Conservation (phyloP, 2,329 filamentous ascomycete species). For the Beauveria caledonica region DNA sequence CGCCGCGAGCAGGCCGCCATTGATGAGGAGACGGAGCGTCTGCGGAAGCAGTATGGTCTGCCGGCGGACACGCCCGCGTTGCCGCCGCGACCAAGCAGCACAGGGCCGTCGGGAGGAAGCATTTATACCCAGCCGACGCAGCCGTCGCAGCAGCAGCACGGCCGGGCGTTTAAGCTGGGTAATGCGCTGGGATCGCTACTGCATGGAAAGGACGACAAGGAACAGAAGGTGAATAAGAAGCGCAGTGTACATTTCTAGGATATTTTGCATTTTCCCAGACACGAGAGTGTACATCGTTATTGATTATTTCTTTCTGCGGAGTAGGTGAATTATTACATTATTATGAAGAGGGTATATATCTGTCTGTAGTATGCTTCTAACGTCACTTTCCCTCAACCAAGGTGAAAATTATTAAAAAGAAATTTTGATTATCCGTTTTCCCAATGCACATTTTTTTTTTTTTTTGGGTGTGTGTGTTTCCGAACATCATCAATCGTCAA, state of each 20-base stretch:
- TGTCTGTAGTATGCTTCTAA: neutral
- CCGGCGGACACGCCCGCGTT: constrained; percentile 12
- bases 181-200: constrained; percentile 9
- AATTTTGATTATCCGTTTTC: neutral
- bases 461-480: neutral
- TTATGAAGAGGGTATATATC: neutral
- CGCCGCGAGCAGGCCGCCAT: constrained; percentile 47
- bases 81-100: constrained; percentile 9
- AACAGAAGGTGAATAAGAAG: constrained; percentile 13
- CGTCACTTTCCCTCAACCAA: neutral
- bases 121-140: neutral
- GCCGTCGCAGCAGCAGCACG: constrained; percentile 8
- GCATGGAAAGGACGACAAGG: constrained; percentile 8
- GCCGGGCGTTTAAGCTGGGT: constrained; percentile 8
- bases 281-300: neutral
- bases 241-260: constrained; percentile 10
- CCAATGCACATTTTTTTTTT: neutral
- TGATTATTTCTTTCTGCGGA: too few species aligned
- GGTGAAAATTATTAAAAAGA: neutral
- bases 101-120: neutral
- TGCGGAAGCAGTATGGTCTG: constrained; percentile 61
- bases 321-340: neutral
- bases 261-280: neutral
- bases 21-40: constrained; percentile 74
- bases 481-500: constrained; percentile 1